These are phyloP conservation scores for Astrothelium macrocarpum DNA, from an alignment of 495 filamentous ascomycete genomes.

Conservation along the genomic window DNA sequence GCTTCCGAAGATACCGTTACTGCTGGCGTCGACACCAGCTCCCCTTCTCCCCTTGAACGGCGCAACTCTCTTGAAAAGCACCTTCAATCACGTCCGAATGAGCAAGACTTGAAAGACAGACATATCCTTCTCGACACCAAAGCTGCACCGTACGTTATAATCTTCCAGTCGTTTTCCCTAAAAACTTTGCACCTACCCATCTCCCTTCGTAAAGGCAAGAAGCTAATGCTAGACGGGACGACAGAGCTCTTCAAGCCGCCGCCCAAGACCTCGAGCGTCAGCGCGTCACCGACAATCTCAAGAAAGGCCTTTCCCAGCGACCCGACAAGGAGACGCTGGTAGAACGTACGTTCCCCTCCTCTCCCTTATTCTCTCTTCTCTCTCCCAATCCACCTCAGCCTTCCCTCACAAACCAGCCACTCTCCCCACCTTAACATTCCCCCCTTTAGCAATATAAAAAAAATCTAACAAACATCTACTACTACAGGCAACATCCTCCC, in stretches of 20 bases:
- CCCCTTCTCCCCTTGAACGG: slow-evolving; percentile 64
- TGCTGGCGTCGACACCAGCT: slow-evolving; percentile 42
- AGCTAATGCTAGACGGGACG: not conserved
- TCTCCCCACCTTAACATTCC: not conserved
- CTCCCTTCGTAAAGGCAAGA: not conserved
- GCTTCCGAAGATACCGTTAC: not conserved
- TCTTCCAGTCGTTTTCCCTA: not conserved
- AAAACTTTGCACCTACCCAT: not conserved
- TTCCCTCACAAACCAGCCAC: slow-evolving; percentile 7
- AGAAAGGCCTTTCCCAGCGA: slow-evolving; percentile 56
- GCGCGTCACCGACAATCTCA: slow-evolving; percentile 50
- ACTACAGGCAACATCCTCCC: slow-evolving; percentile 70
- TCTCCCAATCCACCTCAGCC: not conserved
- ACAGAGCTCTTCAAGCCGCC: slow-evolving; percentile 46
- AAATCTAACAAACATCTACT: not conserved
- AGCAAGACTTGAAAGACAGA: slow-evolving; percentile 66
- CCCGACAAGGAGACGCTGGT: slow-evolving; percentile 58
- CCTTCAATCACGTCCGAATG: slow-evolving; percentile 66
- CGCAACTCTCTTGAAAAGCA: slow-evolving; percentile 86
- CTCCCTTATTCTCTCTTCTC: slow-evolving; percentile 3
- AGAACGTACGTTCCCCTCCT: slow-evolving; percentile 48
- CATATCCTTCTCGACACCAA: slow-evolving; percentile 65
- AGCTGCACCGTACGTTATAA: slow-evolving; percentile 50
- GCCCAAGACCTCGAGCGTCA: slow-evolving; percentile 57
- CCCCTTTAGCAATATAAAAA: no score